Evolutionary conservation across 768 basidiomycete genomes (phyloP), one percentile per base, ranked within the genome.

Genomic region (Mycena vitilis): DNA sequence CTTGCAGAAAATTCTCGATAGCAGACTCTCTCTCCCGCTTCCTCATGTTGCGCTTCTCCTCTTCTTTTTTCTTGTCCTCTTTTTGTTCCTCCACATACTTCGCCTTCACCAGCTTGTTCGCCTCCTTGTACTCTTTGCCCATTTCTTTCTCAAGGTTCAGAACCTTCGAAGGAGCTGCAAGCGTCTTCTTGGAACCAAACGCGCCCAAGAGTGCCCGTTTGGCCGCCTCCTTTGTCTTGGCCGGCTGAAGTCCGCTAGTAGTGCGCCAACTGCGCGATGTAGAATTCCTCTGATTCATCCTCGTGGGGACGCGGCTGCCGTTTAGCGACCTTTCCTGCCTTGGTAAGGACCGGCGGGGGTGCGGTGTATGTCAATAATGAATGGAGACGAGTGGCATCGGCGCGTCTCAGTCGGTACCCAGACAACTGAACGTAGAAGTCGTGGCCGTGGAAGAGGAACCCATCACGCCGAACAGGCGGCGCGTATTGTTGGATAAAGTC

Each of bases 261-360:
- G 57, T 78, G 77, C 16, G 75, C 16, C 18, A 77, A 70, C 55
- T 80, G 78, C 11, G 74, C 75, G 47, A 63, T 25, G 56, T 78
- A 78, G 53, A 77, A 78, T 37, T 76, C 72, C 6, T 54, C 68
- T 11, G 73, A 69, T 13, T 51, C 65, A 54, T 78, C 77, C 54
- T 73, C 69, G 64, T 74, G 73, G 1, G 73, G 66, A 7, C 66
- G 57, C 8, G 75, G 77, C 47, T 77, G 76, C 2, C 68, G 54
- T 62, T 76, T 78, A 11, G 76, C 73, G 4, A 74, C 70, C 48
- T 73, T 77, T 5, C 77, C 77, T n/a, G 71, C 68, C 38, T 78
- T 78, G 25, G 77, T 76, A 23, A 76, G 70, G 15, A 73, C 37
- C 25, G 73, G 73, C 0, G 73, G 71, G 3, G 76, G 75, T 6